phyloP scores from a whole-genome alignment of 768 basidiomycete genomes.

The Lactarius indigo region DNA sequence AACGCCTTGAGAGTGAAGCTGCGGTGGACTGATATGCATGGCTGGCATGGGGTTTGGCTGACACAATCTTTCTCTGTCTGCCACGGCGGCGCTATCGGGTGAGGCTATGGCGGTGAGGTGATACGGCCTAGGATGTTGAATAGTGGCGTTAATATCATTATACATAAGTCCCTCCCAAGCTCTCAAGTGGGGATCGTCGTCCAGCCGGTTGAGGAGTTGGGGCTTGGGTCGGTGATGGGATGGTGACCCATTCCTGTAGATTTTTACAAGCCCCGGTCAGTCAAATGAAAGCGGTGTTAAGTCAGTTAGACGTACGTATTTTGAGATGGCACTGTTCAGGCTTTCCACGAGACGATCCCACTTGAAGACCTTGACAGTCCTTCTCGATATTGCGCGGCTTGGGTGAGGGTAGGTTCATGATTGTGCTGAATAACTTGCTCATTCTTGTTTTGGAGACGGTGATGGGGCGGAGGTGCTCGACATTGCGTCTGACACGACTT shows the following conservation, averaged over 20 bases:
- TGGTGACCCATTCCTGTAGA: constrained; percentile 12
- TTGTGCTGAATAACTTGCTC: constrained; percentile 85
- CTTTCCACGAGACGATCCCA: constrained; percentile 71
- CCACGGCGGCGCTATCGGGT: background rate
- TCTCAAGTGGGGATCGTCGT: background rate
- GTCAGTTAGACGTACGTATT: constrained; percentile 58
- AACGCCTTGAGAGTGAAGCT: constrained; percentile 10
- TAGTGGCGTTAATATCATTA: background rate
- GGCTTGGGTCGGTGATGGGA: background rate
- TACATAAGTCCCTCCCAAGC: background rate
- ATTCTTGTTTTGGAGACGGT: constrained; percentile 86
- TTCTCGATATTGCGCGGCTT: constrained; percentile 97
- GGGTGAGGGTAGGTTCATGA: constrained; percentile 94
- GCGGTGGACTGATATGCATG: constrained; percentile 18
- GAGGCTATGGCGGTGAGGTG: background rate
- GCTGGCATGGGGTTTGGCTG: background rate
- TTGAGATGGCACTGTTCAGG: constrained; percentile 73
- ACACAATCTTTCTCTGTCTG: background rate
- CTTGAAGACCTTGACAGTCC: constrained; percentile 85
- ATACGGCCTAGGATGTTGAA: background rate
- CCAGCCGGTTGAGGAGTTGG: background rate
- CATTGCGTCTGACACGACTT: constrained; percentile 90
- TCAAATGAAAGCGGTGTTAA: background rate
- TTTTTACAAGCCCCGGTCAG: background rate
- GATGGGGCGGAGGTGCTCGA: constrained; percentile 88